Conservation (phyloP, 805 yeast genomes). For the Kodamaea nitidulidarum region DNA sequence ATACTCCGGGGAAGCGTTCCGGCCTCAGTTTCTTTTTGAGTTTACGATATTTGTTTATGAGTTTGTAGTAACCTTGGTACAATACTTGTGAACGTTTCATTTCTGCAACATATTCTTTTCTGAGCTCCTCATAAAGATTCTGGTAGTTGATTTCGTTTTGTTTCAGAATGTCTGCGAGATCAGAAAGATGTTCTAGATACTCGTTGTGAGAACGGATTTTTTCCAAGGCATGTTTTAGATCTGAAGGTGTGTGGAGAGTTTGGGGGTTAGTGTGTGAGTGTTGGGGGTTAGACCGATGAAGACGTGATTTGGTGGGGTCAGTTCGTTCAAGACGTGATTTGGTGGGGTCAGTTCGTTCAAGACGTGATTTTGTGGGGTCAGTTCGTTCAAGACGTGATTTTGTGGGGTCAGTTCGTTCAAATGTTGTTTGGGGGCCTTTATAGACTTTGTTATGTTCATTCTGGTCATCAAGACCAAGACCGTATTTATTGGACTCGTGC, state of each 20-base stretch:
- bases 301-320: no score
- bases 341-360: no score
- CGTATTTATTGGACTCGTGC: no score
- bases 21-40: conserved; percentile 2
- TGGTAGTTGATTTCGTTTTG: conserved; percentile 2
- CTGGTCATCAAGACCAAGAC: not conserved
- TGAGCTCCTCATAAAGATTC: conserved; percentile 19
- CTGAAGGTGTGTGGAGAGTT: no score
- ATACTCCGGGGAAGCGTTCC: not conserved
- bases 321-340: no score
- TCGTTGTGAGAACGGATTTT: conserved; percentile 15
- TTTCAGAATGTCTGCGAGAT: conserved; percentile 14
- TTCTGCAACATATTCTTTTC: conserved; percentile 26
- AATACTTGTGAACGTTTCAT: conserved; percentile 23
- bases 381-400: no score
- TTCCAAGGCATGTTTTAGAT: conserved; percentile 2
- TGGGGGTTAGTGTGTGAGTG: no score
- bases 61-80: conserved; percentile 28
- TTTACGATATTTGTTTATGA: conserved; percentile 26
- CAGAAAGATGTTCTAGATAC: conserved; percentile 21
- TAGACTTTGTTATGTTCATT: no score
- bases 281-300: no score
- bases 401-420: no score
- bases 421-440: no score
- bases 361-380: no score